Evolutionary conservation across 805 yeast genomes (phyloP).

Genomic region (Starmerella floris): DNA sequence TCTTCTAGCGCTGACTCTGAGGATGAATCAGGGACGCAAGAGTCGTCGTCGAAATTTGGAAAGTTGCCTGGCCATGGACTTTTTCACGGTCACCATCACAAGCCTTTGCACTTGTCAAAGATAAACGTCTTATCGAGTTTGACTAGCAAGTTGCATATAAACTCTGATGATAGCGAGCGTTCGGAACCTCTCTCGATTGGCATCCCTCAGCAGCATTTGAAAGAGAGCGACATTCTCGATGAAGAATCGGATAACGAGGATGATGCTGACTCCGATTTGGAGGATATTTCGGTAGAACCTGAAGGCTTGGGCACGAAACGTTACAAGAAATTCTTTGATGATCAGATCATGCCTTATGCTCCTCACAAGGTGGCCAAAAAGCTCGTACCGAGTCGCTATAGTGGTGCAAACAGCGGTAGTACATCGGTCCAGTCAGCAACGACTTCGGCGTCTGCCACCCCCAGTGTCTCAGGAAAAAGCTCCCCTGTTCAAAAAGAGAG

Average conservation of each 20-base stretch:
- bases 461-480: no score
- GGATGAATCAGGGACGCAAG: no score
- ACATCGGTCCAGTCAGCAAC: no score
- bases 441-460: no score
- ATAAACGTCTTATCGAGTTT: not conserved
- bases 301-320: not conserved
- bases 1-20: no score
- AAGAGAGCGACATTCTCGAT: no score
- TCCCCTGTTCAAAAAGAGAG: not conserved
- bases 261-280: slow-evolving; percentile 11
- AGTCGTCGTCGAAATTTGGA: no score
- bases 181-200: not conserved
- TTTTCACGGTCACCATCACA: not conserved
- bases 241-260: slow-evolving; percentile 10
- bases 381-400: not conserved
- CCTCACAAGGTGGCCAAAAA: slow-evolving; percentile 1
- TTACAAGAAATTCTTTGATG: slow-evolving; percentile 4
- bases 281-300: not conserved
- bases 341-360: not conserved
- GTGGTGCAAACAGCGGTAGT: no score
- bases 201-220: not conserved
- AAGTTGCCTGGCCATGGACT: no score
- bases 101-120: not conserved
- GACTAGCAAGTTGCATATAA: not conserved
- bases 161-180: not conserved